phyloP scores from a whole-genome alignment of 805 yeast genomes.

The Lipomyces kockii region DNA sequence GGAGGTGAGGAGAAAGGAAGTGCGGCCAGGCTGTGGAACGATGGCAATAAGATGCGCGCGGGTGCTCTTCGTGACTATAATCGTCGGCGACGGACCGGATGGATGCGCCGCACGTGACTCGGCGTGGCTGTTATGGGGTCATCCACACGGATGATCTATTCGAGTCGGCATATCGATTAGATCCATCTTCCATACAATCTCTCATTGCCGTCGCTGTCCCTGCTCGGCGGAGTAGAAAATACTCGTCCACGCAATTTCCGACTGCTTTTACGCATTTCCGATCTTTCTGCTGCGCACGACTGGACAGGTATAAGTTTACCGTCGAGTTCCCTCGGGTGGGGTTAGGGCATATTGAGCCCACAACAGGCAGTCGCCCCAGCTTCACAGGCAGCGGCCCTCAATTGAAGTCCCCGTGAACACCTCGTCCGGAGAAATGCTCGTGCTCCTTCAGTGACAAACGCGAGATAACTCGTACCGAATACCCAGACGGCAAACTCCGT shows the following conservation, averaged over 20 bases:
- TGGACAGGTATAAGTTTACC: neutral
- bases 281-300: neutral
- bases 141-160: neutral
- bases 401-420: no score
- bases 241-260: neutral
- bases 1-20: conserved; percentile 41
- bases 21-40: conserved; percentile 38
- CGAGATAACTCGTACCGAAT: neutral
- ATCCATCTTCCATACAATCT: neutral
- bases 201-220: neutral
- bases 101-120: neutral
- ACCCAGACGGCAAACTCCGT: neutral
- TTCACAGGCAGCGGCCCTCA: no score
- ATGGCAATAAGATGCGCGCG: conserved; percentile 53
- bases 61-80: conserved; percentile 52
- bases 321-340: neutral
- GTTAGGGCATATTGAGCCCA: neutral
- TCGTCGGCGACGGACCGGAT: neutral
- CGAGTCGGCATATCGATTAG: neutral
- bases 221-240: neutral
- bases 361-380: neutral
- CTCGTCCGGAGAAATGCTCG: no score
- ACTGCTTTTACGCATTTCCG: neutral
- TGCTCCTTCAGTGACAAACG: neutral
- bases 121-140: neutral